Evolutionary conservation across 169 alveolate species (phyloP), one percentile per base, ranked within the genome.

Genomic region (Eimeria sp.): DNA sequence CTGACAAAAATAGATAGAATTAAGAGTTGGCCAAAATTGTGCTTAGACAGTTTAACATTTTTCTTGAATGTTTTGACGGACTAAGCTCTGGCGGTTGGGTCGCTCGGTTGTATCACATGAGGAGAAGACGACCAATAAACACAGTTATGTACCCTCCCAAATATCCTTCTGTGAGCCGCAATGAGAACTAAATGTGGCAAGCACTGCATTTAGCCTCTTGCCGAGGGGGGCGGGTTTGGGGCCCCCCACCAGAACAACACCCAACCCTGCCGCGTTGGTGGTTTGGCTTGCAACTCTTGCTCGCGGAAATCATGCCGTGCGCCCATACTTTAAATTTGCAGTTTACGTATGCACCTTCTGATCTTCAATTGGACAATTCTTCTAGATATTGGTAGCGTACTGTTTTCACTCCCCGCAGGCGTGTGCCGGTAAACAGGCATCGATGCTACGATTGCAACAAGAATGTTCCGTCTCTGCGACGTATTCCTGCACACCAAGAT

Each of bases 191-290:
- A 27, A 72, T 3, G 25, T 25, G 54, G 40, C 30, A 40, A 1
- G 10, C 1, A 16, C 47, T 27, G 18, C 13, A 4, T 11, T 14
- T 30, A 72, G 54, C 30, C 7, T 16, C 54, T 72, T 16, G 82
- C 27, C 30, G 82, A 34, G 54, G 27, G 16, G 82, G 54, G 54
- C 27, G 30, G 82, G 5, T 4, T 14, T 14, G 51, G 22, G 51
- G 54, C 54, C 82, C 82, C 82, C 82, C 82, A 72, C 54, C 82
- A 72, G 82, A 72, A 72, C 27, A 72, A 72, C 82, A 72, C 82
- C 54, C 82, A 72, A 30, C 82, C 51, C 82, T 72, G 30, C 13
- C 82, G 16, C 13, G 10, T 3, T 72, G 54, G 54, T 40, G 5
- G 82, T 72, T 40, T 40, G 82, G 30, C 82, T 72, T 34, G 82